These are phyloP conservation scores for Umbelopsis vinacea DNA, from an alignment of 192 early-diverging fungal species.

Conservation along the genomic window DNA sequence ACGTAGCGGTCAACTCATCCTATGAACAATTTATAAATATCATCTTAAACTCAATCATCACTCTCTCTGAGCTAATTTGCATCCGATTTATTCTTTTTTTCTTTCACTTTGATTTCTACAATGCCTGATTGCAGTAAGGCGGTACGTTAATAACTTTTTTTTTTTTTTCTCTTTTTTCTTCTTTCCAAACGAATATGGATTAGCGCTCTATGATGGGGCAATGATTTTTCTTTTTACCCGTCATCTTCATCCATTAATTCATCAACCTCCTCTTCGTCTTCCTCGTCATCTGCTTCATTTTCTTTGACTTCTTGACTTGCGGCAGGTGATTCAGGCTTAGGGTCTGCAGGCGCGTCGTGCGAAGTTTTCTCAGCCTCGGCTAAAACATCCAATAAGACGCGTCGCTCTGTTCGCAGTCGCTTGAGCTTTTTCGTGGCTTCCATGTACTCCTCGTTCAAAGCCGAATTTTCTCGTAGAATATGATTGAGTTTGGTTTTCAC, in stretches of 20 bases:
- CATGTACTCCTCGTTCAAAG: constrained; percentile 45
- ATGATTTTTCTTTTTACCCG: too few relatives aligned
- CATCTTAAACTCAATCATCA: too few relatives aligned
- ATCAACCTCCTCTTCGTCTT: constrained; percentile 1
- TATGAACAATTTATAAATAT: too few relatives aligned
- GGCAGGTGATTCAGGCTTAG: neutral
- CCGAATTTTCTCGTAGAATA: constrained; percentile 49
- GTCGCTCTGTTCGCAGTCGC: constrained; percentile 44
- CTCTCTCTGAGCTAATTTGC: too few relatives aligned
- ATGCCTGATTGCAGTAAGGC: too few relatives aligned
- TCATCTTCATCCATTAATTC: constrained; percentile 18
- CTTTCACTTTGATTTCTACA: too few relatives aligned
- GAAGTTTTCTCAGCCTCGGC: constrained; percentile 30
- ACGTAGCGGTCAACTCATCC: too few relatives aligned
- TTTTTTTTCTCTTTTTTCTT: too few relatives aligned
- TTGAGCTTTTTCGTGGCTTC: constrained; percentile 38
- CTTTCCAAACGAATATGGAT: too few relatives aligned
- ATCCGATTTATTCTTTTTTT: too few relatives aligned
- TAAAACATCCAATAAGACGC: constrained; percentile 46
- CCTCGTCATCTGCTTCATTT: constrained; percentile 5
- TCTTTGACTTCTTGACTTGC: neutral
- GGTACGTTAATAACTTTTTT: too few relatives aligned
- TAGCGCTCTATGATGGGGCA: too few relatives aligned
- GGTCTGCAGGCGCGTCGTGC: neutral
- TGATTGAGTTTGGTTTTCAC: constrained; percentile 46